Base-by-base conservation (phyloP, 345 rosid genomes). In the Arabis hirsuta region DNA sequence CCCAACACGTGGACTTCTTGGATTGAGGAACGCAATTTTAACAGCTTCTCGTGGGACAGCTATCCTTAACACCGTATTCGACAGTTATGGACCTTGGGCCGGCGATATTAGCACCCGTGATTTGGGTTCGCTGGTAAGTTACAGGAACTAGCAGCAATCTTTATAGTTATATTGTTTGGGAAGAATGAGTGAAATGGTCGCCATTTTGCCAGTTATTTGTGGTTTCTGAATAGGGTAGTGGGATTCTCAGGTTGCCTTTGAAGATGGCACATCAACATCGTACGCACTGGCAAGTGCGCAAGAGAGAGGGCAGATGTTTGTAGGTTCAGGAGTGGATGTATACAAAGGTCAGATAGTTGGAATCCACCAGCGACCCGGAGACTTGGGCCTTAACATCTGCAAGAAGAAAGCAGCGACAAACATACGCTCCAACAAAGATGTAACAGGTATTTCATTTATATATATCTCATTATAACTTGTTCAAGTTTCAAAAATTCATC, bases 21-120 rank as follows among this genome's bases (percentile, higher is more conserved):
- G 98, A 60, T 55, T 94, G 85, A 86, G 97, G 72, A 94, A 94
- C 83, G 95, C 98, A 72, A 89, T 94, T 62, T 82, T 94, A 81
- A 94, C 98, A 67, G 98, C 96, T 74, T 86, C 98, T 67, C 95
- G 97, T 13, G 98, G 98, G 61, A 94, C 98, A 39, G 97, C 97
- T 57, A 81, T 89, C 79, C 89, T 94, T 60, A 89, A 89, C 87
- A 94, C 97, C 19, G 73, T 94, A 63, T 91, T 89, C 66, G 96
- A 94, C 67, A 82, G 93, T 67, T 94, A 91, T 55, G 96, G 98
- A 62, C 91, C 86, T 70, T 89, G 91, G 97, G 96, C 96, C 45
- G 96, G 98, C 41, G 98, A 94, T 46, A 89, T 94, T 36, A 73
- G 39, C 65, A 91, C 96, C 62, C 84, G 98, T 47, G 98, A 94